phyloP scores from a whole-genome alignment of 192 early-diverging fungal species.

The Paraglomus brasilianum region DNA sequence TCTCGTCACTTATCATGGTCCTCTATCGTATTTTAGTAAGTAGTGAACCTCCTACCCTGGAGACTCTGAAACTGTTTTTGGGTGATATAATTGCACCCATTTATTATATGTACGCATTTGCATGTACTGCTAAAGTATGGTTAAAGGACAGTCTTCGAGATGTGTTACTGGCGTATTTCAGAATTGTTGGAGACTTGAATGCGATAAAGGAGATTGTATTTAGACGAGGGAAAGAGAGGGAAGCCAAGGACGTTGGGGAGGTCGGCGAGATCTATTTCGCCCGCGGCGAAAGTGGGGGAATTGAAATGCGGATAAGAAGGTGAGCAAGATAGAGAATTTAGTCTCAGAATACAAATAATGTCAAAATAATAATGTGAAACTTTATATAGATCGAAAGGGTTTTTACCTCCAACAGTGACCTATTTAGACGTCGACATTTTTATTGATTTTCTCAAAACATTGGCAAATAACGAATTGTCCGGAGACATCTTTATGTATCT shows the following conservation, averaged over 20 bases:
- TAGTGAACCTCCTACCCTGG: constrained; percentile 55
- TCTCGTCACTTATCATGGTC: constrained; percentile 45
- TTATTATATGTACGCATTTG: constrained; percentile 58
- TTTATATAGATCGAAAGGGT: background rate
- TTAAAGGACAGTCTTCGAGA: constrained; percentile 47
- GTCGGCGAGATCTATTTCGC: constrained; percentile 56
- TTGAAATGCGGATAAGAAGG: constrained; percentile 49
- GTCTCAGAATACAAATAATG: constrained; percentile 27
- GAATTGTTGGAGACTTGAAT: constrained; percentile 44
- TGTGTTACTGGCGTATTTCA: constrained; percentile 49
- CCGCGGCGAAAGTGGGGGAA: constrained; percentile 49
- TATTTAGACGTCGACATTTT: constrained; percentile 61
- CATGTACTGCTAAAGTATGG: constrained; percentile 40
- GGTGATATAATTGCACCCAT: constrained; percentile 50
- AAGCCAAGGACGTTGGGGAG: constrained; percentile 39
- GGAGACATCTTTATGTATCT: constrained; percentile 78
- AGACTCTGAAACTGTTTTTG: constrained; percentile 51
- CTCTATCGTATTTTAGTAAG: constrained; percentile 58
- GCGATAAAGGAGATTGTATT: constrained; percentile 49
- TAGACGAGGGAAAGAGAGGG: constrained; percentile 32
- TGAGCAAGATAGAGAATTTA: constrained; percentile 37
- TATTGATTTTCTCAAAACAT: constrained; percentile 60
- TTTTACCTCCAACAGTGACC: constrained; percentile 37
- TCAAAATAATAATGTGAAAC: constrained; percentile 16
- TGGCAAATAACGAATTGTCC: constrained; percentile 48